phyloP scores from a whole-genome alignment of 768 basidiomycete genomes.

The Russula olivacea region DNA sequence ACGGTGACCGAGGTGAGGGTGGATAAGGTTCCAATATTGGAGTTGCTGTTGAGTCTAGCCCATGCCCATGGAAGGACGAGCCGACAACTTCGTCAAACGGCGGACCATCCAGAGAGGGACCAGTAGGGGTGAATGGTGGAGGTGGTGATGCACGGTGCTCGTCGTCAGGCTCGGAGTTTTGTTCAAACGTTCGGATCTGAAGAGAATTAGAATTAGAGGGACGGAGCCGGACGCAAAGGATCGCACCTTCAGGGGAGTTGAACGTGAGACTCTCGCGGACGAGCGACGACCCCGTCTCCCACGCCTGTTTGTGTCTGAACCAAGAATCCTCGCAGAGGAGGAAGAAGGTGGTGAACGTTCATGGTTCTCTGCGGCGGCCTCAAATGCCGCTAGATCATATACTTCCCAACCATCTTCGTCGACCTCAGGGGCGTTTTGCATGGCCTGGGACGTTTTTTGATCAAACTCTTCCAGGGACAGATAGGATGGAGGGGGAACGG shows the following conservation, averaged over 20 bases:
- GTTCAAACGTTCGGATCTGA: not conserved
- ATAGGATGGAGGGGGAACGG: conserved; percentile 22
- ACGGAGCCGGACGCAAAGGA: not conserved
- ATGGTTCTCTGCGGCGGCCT: conserved; percentile 11
- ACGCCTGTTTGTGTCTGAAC: not conserved
- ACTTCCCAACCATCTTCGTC: conserved; percentile 20
- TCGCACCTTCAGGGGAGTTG: conserved; percentile 13
- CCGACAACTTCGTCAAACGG: conserved; percentile 32
- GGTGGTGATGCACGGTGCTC: conserved; percentile 30
- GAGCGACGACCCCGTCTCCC: not conserved
- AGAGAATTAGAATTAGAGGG: not conserved
- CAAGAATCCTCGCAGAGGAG: conserved; percentile 6
- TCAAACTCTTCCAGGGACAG: conserved; percentile 19
- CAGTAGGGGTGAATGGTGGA: conserved; percentile 37
- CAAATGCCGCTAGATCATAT: conserved; percentile 19
- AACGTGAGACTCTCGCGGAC: not conserved
- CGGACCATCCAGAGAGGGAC: conserved; percentile 37
- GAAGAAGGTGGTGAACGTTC: conserved; percentile 1
- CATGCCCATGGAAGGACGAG: conserved; percentile 23
- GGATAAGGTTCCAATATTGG: conserved; percentile 25
- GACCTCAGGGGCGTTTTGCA: conserved; percentile 6
- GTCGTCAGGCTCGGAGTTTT: not conserved
- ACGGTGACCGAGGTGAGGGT: not conserved
- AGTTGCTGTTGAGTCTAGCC: conserved; percentile 25
- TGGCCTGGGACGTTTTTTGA: conserved; percentile 12